A percentile compares a stretch with the other conserved stretches of the same genome.
Conservation (phyloP, 2,329 filamentous ascomycete species). For the Didymella glomerata region DNA sequence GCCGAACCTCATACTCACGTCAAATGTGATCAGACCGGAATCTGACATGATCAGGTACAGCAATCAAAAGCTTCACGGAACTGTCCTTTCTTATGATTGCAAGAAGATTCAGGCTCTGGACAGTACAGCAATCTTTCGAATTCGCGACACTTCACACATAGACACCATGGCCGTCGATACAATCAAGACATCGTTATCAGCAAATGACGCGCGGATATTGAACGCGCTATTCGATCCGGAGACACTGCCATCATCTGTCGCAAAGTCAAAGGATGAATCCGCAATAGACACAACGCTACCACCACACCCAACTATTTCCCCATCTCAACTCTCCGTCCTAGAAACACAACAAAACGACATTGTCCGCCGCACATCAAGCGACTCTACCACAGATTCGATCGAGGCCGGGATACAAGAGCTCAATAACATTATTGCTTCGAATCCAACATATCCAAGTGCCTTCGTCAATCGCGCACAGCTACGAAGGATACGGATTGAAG, state of each 20-base stretch:
- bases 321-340: slow-evolving; percentile 49
- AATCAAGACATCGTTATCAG: slow-evolving; percentile 58
- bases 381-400: slow-evolving; percentile 24
- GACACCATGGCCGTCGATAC: slow-evolving; percentile 32
- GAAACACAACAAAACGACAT: slow-evolving; percentile 57
- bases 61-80: background rate
- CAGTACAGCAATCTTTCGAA: background rate
- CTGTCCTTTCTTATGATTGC: background rate
- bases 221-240: slow-evolving; percentile 54
- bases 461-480: slow-evolving; percentile 79
- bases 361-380: slow-evolving; percentile 44
- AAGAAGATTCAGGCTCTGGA: too few relatives aligned
- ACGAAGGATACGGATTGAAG: slow-evolving; percentile 59
- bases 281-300: slow-evolving; percentile 56
- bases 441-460: slow-evolving; percentile 74
- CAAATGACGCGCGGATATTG: slow-evolving; percentile 50
- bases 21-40: slow-evolving; percentile 10
- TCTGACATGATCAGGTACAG: background rate
- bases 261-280: slow-evolving; percentile 55
- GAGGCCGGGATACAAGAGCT: slow-evolving; percentile 53
- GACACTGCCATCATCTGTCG: slow-evolving; percentile 57
- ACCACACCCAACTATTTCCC: slow-evolving; percentile 52
- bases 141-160: too few relatives aligned
- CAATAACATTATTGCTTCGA: slow-evolving; percentile 62
- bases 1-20: slow-evolving; percentile 21